Evolutionary conservation across 495 filamentous ascomycete genomes (phyloP).

Genomic region (Monascus purpureus): DNA sequence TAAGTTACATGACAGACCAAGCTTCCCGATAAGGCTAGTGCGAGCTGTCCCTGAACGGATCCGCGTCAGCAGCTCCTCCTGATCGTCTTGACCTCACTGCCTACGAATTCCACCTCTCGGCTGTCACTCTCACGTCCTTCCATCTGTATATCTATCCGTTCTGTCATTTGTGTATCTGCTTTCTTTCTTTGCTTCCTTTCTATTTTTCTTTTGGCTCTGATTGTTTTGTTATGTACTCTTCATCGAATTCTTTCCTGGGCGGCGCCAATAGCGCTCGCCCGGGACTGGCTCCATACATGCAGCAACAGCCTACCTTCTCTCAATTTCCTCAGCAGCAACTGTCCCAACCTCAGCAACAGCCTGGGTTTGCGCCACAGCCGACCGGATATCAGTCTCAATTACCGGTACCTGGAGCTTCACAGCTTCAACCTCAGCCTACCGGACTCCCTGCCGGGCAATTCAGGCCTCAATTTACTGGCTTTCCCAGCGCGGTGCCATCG

Average conservation of each 20-base stretch:
- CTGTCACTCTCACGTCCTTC: too few relatives aligned
- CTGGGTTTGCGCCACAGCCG: constrained; percentile 35
- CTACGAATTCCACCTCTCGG: too few relatives aligned
- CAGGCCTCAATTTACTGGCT: constrained; percentile 19
- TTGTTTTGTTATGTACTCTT: constrained; percentile 61
- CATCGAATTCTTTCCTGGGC: constrained; percentile 71
- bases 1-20: too few relatives aligned
- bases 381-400: constrained; percentile 39
- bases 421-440: constrained; percentile 46
- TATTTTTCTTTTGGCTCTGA: constrained; percentile 16
- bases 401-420: constrained; percentile 36
- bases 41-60: too few relatives aligned
- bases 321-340: constrained; percentile 37
- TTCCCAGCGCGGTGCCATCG: constrained; percentile 32
- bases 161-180: too few relatives aligned
- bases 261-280: constrained; percentile 62
- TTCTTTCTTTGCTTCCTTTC: too few relatives aligned
- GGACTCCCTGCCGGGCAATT: constrained; percentile 29
- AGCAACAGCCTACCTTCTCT: constrained; percentile 31
- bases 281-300: constrained; percentile 41
- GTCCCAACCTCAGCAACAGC: constrained; percentile 43
- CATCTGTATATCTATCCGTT: too few relatives aligned
- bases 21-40: too few relatives aligned
- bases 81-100: too few relatives aligned
- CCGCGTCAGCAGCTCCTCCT: too few relatives aligned